Evolutionary conservation across 257 asterid genomes (phyloP).

Genomic region (Parsonsia alboflavescens): DNA sequence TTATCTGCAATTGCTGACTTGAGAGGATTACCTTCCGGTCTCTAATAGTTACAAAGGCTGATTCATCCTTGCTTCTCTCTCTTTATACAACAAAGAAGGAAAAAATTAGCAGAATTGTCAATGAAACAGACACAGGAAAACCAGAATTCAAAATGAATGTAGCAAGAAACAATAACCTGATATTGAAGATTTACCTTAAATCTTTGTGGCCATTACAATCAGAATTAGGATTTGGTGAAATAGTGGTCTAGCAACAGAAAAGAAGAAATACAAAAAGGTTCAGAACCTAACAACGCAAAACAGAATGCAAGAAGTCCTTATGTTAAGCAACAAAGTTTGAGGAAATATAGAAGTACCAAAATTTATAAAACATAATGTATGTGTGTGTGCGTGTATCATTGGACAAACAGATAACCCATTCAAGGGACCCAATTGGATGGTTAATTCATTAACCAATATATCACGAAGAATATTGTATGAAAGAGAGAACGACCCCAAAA

Average conservation of each 20-base stretch:
- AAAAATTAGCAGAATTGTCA: conserved; percentile 16
- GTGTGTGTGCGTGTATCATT: no score
- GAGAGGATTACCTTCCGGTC: conserved; percentile 61
- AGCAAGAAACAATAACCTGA: background rate
- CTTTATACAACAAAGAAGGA: conserved; percentile 27
- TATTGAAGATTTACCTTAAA: conserved; percentile 37
- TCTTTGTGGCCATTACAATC: conserved; percentile 60
- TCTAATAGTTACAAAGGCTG: conserved; percentile 38
- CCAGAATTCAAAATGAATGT: background rate
- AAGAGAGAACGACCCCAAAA: background rate
- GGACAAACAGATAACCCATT: background rate
- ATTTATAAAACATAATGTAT: background rate
- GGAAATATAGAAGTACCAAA: background rate
- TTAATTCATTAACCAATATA: background rate
- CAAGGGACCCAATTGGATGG: background rate
- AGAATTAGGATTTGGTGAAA: conserved; percentile 32
- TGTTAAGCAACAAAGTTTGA: background rate
- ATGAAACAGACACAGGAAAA: background rate
- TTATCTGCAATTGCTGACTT: background rate
- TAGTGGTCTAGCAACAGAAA: conserved; percentile 34
- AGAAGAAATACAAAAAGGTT: background rate
- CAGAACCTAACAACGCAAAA: background rate
- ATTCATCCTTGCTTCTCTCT: conserved; percentile 57
- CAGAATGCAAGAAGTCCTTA: background rate
- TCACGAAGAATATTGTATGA: background rate